phyloP scores from a whole-genome alignment of 306 rosid genomes.

The Crotalaria pallida region DNA sequence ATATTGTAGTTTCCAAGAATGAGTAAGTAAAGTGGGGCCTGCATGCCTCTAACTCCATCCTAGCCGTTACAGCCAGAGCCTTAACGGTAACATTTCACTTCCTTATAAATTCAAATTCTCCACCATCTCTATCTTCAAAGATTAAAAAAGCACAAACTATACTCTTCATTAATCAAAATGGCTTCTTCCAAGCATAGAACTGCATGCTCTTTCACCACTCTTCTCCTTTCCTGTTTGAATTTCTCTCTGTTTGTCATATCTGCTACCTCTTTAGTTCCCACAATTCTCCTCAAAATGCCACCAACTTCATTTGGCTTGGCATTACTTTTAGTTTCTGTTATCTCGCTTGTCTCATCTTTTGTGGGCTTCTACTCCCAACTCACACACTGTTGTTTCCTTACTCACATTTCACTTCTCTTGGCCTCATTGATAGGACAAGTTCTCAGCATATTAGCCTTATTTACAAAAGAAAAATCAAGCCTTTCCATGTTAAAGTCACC shows the following conservation, averaged over 20 bases:
- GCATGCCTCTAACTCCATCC: conserved; percentile 20
- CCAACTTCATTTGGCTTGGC: conserved; percentile 77
- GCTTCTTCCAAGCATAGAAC: conserved; percentile 51
- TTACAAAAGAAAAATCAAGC: conserved; percentile 54
- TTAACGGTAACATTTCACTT: conserved; percentile 46
- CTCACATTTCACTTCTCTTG: conserved; percentile 51
- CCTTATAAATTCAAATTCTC: conserved; percentile 35
- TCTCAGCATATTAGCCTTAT: conserved; percentile 47
- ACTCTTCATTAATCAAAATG: conserved; percentile 12
- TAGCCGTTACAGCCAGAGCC: conserved; percentile 50
- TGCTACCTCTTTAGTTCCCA: conserved; percentile 56
- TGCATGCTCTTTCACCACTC: conserved; percentile 53
- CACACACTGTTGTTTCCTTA: conserved; percentile 55
- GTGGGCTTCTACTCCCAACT: conserved; percentile 73
- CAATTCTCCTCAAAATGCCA: conserved; percentile 59
- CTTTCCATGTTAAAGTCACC: conserved; percentile 42
- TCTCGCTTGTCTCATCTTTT: conserved; percentile 62
- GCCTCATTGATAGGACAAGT: conserved; percentile 51
- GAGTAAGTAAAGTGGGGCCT: conserved; percentile 28
- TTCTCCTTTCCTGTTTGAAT: conserved; percentile 52
- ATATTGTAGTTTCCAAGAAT: conserved; percentile 15
- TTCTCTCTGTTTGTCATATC: conserved; percentile 62
- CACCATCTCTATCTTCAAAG: background rate
- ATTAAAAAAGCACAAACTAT: background rate
- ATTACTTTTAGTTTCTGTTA: conserved; percentile 51